These are phyloP conservation scores for Monilinia aucupariae DNA, from an alignment of 2,329 filamentous ascomycete genomes.

Conservation along the genomic window DNA sequence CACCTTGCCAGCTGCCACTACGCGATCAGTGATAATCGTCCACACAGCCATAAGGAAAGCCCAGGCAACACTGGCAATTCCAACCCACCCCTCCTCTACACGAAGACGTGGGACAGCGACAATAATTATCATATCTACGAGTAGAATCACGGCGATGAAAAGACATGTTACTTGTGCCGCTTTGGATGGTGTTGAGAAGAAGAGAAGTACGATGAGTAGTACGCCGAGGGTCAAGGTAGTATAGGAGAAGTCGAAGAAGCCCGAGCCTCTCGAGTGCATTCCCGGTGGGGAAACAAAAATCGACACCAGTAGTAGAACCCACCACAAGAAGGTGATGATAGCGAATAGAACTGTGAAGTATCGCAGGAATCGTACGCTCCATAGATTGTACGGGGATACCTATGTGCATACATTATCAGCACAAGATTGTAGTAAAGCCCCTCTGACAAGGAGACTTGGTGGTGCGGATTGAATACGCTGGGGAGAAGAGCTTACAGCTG, in stretches of 20 bases:
- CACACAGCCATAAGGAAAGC: constrained; percentile 73
- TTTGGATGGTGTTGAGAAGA: constrained; percentile 80
- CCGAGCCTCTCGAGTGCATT: constrained; percentile 81
- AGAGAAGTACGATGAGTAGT: constrained; percentile 70
- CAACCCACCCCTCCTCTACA: constrained; percentile 84
- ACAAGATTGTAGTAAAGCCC: background rate
- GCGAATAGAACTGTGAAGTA: constrained; percentile 74
- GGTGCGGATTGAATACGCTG: background rate
- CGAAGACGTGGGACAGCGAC: constrained; percentile 68
- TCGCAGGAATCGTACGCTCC: constrained; percentile 76
- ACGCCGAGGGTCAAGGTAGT: constrained; percentile 72
- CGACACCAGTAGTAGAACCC: constrained; percentile 81
- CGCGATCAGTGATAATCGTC: constrained; percentile 71
- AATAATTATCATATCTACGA: constrained; percentile 74
- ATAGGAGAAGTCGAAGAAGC: constrained; percentile 84
- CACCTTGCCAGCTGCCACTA: constrained; percentile 84
- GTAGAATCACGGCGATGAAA: constrained; percentile 59
- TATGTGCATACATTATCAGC: constrained; percentile 14
- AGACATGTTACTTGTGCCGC: constrained; percentile 69
- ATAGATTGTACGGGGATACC: constrained; percentile 89
- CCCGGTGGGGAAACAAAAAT: constrained; percentile 86
- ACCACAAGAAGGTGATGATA: constrained; percentile 78
- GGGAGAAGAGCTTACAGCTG: constrained; percentile 54
- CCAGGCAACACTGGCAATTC: constrained; percentile 81
- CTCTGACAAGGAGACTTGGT: background rate